These are phyloP conservation scores for Kalanchoe fedtschenkoi DNA, from an alignment of 164 flowering plant species.

Conservation along the genomic window DNA sequence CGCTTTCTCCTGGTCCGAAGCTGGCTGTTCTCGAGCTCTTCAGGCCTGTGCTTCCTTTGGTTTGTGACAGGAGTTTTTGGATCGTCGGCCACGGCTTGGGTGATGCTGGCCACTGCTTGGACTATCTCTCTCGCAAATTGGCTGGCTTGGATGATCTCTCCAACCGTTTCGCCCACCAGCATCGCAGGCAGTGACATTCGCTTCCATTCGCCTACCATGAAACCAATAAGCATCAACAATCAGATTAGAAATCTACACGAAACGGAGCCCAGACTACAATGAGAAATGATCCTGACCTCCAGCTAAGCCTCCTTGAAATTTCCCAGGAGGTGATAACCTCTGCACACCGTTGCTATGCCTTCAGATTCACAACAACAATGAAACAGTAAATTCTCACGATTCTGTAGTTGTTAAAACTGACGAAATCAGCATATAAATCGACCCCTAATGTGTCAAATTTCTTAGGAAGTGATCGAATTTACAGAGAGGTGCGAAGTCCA, in stretches of 20 bases:
- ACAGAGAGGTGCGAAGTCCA: not conserved
- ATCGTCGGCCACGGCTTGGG: constrained; percentile 25
- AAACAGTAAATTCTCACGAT: not conserved
- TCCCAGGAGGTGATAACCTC: constrained; percentile 34
- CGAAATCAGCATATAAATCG: not conserved
- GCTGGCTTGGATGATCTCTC: constrained; percentile 76
- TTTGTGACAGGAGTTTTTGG: constrained; percentile 66
- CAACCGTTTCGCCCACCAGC: constrained; percentile 81
- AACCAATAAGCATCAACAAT: not conserved
- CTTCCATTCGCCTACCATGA: constrained; percentile 63
- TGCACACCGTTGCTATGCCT: constrained; percentile 33
- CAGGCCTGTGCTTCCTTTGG: constrained; percentile 25
- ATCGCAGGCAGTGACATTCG: constrained; percentile 91
- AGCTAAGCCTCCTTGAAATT: constrained; percentile 16
- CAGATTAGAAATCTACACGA: not conserved
- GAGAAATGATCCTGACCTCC: constrained; percentile 14
- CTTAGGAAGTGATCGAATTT: not conserved
- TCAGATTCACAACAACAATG: constrained; percentile 1
- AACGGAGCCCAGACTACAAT: not conserved
- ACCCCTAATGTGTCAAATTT: not conserved
- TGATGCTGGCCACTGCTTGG: constrained; percentile 31
- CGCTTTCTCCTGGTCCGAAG: constrained; percentile 44
- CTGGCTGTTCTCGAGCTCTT: constrained; percentile 27
- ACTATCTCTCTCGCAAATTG: constrained; percentile 62
- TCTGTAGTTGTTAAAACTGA: not conserved